Conservation (phyloP, 2,329 filamentous ascomycete species). For the Ophiocordyceps sinensis region DNA sequence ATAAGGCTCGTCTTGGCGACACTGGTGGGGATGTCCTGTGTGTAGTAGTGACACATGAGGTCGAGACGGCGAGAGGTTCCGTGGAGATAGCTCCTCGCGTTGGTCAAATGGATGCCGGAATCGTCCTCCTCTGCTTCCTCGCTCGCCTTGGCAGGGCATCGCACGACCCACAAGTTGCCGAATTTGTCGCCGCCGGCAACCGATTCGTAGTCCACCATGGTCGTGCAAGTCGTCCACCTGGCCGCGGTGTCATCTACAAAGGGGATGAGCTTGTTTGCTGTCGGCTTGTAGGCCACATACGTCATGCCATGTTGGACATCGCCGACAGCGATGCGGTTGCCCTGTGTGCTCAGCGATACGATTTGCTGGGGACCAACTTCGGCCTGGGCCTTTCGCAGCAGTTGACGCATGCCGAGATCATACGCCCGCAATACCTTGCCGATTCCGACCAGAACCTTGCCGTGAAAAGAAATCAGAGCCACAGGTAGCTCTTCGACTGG, state of each 20-base stretch:
- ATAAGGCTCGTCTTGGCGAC: conserved; percentile 82
- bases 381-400: conserved; percentile 82
- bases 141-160: conserved; percentile 73
- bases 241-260: conserved; percentile 85
- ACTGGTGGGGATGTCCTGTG: conserved; percentile 83
- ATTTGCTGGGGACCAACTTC: conserved; percentile 72
- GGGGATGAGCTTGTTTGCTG: conserved; percentile 81
- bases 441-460: conserved; percentile 72
- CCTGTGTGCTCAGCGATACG: conserved; percentile 76
- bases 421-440: conserved; percentile 75
- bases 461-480: conserved; percentile 87
- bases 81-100: conserved; percentile 80
- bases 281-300: conserved; percentile 85
- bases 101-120: conserved; percentile 77
- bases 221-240: conserved; percentile 78
- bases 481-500: conserved; percentile 79
- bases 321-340: conserved; percentile 78
- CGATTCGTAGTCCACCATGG: conserved; percentile 97
- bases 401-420: conserved; percentile 81
- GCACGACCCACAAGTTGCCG: conserved; percentile 86
- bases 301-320: conserved; percentile 88
- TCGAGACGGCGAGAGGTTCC: conserved; percentile 75
- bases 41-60: conserved; percentile 77
- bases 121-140: conserved; percentile 87
- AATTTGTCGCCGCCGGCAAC: conserved; percentile 94